Percentiles rank a stretch among this genome's conserved stretches.
phyloP scores from a whole-genome alignment of 73 alveolate genomes.

The Uronychia binucleata region DNA sequence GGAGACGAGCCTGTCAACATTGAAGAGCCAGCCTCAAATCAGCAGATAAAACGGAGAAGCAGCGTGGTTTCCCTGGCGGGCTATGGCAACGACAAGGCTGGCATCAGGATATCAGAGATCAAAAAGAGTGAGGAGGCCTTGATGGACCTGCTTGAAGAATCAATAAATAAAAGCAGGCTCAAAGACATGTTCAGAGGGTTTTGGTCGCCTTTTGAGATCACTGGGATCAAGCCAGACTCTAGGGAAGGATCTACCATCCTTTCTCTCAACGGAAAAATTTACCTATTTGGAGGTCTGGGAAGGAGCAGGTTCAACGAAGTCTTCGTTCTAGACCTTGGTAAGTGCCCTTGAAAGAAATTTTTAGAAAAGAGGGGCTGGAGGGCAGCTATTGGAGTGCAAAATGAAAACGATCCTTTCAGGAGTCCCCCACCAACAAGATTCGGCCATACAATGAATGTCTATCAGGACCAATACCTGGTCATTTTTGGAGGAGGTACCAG shows the following conservation, averaged over 20 bases:
- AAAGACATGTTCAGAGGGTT: neutral
- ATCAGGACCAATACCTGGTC: conserved; percentile 14
- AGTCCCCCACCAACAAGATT: conserved; percentile 6
- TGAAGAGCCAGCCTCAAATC: neutral
- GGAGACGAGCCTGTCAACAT: neutral
- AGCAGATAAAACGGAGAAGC: neutral
- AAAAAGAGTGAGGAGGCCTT: neutral
- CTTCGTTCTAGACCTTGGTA: conserved; percentile 13
- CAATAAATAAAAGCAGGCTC: too few species aligned
- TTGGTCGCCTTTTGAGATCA: neutral
- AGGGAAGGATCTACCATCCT: conserved; percentile 45
- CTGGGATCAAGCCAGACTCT: conserved; percentile 23
- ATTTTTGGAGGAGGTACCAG: conserved; percentile 47
- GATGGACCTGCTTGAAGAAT: neutral
- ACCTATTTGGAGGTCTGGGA: conserved; percentile 45
- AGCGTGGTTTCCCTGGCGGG: neutral
- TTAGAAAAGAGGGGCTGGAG: neutral
- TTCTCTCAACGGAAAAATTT: conserved; percentile 19
- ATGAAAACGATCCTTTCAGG: conserved; percentile 5
- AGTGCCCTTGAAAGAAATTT: neutral
- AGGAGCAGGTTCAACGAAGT: conserved; percentile 34
- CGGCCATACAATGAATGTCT: conserved; percentile 29
- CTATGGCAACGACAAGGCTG: neutral
- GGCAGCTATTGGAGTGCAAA: neutral
- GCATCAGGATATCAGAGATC: neutral